Evolutionary conservation across 31 red algal genomes (phyloP).

Genomic region (Asparagopsis taxiformis): DNA sequence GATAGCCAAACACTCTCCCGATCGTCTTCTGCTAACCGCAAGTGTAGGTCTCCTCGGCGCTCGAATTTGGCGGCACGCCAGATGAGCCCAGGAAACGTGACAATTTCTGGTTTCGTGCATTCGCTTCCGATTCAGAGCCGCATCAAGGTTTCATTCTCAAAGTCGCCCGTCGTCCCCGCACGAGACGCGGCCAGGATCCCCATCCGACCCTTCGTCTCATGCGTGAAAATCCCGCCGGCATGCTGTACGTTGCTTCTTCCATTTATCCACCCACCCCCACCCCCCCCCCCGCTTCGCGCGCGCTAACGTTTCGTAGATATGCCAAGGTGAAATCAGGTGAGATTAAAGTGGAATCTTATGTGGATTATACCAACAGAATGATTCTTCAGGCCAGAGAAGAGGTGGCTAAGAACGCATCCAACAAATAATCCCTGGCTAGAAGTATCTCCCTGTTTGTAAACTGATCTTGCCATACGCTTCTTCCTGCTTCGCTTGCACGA

Average conservation of each 20-base stretch:
- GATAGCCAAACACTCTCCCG: no score
- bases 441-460: conserved; percentile 12
- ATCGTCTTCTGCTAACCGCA: background rate
- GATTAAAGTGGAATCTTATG: conserved; percentile 43
- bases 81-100: conserved; percentile 36
- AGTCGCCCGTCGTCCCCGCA: conserved; percentile 46
- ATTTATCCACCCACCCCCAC: no score
- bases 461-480: conserved; percentile 39
- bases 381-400: conserved; percentile 38
- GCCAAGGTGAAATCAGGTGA: conserved; percentile 53
- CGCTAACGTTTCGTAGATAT: conserved; percentile 2
- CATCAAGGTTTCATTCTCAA: conserved; percentile 43
- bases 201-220: conserved; percentile 51
- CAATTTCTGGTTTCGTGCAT: conserved; percentile 49
- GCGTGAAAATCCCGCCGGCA: conserved; percentile 43
- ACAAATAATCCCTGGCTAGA: no score
- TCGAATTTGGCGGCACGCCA: conserved; percentile 48
- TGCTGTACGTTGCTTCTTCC: conserved; percentile 14
- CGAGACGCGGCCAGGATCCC: conserved; percentile 49
- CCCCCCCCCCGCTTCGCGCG: no score
- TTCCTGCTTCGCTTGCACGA: conserved; percentile 28
- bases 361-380: conserved; percentile 48
- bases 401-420: conserved; percentile 20
- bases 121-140: conserved; percentile 6
- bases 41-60: conserved; percentile 27